These are phyloP conservation scores for Corylus heterophylla DNA, from an alignment of 306 rosid species.

Conservation along the genomic window DNA sequence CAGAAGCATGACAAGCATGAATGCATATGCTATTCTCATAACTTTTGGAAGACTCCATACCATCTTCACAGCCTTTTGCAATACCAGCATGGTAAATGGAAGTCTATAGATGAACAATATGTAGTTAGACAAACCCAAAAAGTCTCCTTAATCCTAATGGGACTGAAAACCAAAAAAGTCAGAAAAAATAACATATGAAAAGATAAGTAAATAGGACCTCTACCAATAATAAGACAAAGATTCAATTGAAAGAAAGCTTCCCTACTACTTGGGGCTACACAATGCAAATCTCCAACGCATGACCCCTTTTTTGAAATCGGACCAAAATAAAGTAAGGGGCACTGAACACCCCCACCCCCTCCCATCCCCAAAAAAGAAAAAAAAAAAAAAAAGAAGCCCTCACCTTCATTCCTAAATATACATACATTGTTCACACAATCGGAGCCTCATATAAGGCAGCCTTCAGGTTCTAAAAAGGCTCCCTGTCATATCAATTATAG, in stretches of 20 bases:
- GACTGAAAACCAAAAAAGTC: neutral
- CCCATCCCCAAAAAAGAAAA: no score
- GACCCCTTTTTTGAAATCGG: neutral
- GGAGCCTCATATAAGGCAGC: neutral
- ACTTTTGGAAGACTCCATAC: conserved; percentile 87
- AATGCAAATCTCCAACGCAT: neutral
- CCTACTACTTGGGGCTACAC: neutral
- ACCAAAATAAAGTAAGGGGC: no score
- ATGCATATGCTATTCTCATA: conserved; percentile 72
- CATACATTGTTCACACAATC: neutral
- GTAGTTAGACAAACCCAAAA: conserved; percentile 14
- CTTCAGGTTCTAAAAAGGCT: neutral
- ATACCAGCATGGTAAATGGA: conserved; percentile 93
- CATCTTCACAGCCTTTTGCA: conserved; percentile 91
- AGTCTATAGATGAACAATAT: conserved; percentile 59
- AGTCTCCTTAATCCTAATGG: neutral
- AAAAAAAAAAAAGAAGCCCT: neutral
- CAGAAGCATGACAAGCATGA: conserved; percentile 78
- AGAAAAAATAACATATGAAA: neutral
- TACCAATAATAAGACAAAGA: conserved; percentile 4
- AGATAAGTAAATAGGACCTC: conserved; percentile 4
- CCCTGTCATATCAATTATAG: neutral
- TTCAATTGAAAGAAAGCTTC: neutral
- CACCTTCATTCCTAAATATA: neutral
- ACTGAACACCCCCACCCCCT: no score